phyloP scores from a whole-genome alignment of 768 basidiomycete species.

The Chalciporus sphaerocephalus region DNA sequence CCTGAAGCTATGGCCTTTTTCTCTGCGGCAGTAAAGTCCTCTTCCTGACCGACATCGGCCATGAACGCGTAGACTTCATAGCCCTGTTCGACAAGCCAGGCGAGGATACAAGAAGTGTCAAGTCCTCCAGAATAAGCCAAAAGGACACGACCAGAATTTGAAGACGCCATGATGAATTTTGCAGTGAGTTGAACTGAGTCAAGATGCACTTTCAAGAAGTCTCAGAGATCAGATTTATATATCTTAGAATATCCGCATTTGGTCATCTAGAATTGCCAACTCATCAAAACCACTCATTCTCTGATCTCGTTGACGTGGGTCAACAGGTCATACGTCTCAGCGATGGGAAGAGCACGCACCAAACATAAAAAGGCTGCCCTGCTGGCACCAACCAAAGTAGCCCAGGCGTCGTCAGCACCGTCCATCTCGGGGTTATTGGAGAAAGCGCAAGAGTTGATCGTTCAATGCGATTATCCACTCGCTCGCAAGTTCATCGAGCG shows the following conservation, averaged over 20 bases:
- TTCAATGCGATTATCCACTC: slow-evolving; percentile 81
- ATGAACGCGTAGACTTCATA: slow-evolving; percentile 98
- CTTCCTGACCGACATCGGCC: slow-evolving; percentile 92
- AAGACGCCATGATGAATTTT: slow-evolving; percentile 12
- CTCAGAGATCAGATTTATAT: not conserved
- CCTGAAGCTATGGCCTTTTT: slow-evolving; percentile 87
- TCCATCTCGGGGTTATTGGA: slow-evolving; percentile 55
- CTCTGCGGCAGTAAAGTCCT: slow-evolving; percentile 93
- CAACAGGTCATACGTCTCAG: not conserved
- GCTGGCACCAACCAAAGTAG: slow-evolving; percentile 9
- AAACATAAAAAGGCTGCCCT: slow-evolving; percentile 34
- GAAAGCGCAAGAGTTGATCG: slow-evolving; percentile 77
- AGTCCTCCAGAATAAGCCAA: slow-evolving; percentile 98
- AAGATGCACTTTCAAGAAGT: not conserved
- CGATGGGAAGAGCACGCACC: slow-evolving; percentile 54
- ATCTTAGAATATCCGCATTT: not conserved
- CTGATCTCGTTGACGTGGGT: slow-evolving; percentile 1
- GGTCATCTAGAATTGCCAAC: not conserved
- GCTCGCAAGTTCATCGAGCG: slow-evolving; percentile 69
- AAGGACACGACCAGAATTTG: slow-evolving; percentile 76
- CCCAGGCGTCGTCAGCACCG: slow-evolving; percentile 30
- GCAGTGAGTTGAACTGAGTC: not conserved
- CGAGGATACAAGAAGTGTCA: slow-evolving; percentile 98
- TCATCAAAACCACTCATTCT: too few species aligned
- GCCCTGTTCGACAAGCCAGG: slow-evolving; percentile 97